A percentile compares a stretch with the other conserved stretches of the same genome.
phyloP scores from a whole-genome alignment of 768 basidiomycete species.

The Termitomyces sp. region DNA sequence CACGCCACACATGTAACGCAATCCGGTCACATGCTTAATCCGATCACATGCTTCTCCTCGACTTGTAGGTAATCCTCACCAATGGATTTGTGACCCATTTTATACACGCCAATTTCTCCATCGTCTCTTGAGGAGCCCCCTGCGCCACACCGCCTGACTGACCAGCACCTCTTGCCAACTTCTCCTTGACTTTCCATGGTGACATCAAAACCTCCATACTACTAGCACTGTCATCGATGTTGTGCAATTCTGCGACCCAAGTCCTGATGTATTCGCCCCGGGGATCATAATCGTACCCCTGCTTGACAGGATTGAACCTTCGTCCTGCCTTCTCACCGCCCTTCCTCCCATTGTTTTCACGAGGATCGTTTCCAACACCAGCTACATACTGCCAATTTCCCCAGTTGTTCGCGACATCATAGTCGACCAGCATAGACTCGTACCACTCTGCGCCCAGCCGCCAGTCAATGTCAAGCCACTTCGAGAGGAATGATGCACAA shows the following conservation, averaged over 20 bases:
- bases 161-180: background rate
- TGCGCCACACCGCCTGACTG: background rate
- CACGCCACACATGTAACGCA: background rate
- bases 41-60: too few species aligned
- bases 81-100: background rate
- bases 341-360: background rate
- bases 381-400: slow-evolving; percentile 7
- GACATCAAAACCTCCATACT: background rate
- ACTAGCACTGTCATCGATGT: background rate
- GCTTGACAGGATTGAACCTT: background rate
- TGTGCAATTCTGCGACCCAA: background rate
- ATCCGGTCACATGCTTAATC: too few species aligned
- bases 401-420: slow-evolving; percentile 6
- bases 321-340: background rate
- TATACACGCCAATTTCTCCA: background rate
- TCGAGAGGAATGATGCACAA: slow-evolving; percentile 6
- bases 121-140: background rate
- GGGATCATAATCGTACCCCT: background rate
- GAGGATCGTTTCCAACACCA: slow-evolving; percentile 7
- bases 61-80: background rate
- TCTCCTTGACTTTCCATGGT: background rate
- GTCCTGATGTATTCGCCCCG: background rate
- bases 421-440: slow-evolving; percentile 7
- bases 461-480: slow-evolving; percentile 4
- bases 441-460: slow-evolving; percentile 6